These are phyloP conservation scores for Leccinum incarnatum DNA, from an alignment of 768 basidiomycete species.

Conservation along the genomic window DNA sequence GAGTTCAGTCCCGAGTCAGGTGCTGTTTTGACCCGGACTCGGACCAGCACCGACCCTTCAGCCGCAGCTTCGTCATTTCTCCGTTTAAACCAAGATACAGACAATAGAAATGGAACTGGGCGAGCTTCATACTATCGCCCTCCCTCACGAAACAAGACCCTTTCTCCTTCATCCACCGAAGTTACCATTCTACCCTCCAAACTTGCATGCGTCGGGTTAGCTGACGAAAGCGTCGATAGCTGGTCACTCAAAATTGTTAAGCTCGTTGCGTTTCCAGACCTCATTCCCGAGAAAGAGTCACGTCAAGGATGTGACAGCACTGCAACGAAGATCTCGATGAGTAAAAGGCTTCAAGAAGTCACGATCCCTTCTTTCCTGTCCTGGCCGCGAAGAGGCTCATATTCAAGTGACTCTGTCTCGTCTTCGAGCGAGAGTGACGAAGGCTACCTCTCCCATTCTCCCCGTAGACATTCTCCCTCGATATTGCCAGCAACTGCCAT, in stretches of 20 bases:
- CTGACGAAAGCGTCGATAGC: constrained; percentile 62
- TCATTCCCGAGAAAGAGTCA: constrained; percentile 43
- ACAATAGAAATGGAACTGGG: constrained; percentile 2
- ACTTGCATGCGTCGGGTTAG: constrained; percentile 72
- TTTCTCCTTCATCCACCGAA: constrained; percentile 54
- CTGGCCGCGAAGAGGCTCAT: constrained; percentile 22
- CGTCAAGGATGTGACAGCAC: constrained; percentile 1
- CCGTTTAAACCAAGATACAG: constrained; percentile 2
- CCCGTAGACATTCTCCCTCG: constrained; percentile 37
- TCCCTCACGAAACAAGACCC: constrained; percentile 39
- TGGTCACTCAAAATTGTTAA: constrained; percentile 80
- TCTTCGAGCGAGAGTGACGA: constrained; percentile 40
- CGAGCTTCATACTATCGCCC: constrained; percentile 10
- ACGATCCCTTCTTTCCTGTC: constrained; percentile 21
- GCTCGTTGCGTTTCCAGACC: constrained; percentile 72
- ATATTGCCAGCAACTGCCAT: constrained; percentile 30
- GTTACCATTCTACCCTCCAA: constrained; percentile 67
- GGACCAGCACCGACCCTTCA: constrained; percentile 39
- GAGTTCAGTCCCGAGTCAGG: constrained; percentile 35
- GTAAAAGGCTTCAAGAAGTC: constrained; percentile 12
- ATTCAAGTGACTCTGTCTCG: constrained; percentile 26
- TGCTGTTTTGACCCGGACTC: constrained; percentile 49
- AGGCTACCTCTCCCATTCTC: constrained; percentile 62
- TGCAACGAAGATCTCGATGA: constrained; percentile 4
- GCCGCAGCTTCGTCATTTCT: constrained; percentile 15